phyloP scores from a whole-genome alignment of 352 stramenopile genomes.

The Hyaloperonospora brassicae region DNA sequence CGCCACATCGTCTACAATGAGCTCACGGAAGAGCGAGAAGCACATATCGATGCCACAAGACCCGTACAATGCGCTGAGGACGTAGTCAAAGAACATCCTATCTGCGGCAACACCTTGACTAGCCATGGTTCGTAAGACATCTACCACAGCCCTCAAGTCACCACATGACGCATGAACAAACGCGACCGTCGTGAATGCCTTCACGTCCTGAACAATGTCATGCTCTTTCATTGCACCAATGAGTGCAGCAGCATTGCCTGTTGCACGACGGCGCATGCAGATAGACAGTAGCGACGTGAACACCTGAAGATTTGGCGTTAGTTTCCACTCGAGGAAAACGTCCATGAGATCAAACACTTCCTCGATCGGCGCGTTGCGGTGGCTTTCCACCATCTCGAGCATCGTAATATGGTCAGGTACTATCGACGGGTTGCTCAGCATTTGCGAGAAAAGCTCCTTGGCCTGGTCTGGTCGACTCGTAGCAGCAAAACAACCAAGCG shows the following conservation, averaged over 20 bases:
- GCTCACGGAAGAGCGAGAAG: conserved; percentile 55
- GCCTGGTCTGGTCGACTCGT: conserved; percentile 40
- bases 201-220: conserved; percentile 40
- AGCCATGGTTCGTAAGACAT: conserved; percentile 42
- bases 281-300: conserved; percentile 66
- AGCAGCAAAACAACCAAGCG: conserved; percentile 55
- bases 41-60: conserved; percentile 64
- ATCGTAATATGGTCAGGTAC: conserved; percentile 65
- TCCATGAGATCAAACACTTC: conserved; percentile 70
- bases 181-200: conserved; percentile 55
- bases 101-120: conserved; percentile 31
- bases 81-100: conserved; percentile 53
- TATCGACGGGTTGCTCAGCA: conserved; percentile 50
- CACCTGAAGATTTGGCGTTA: conserved; percentile 58
- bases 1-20: conserved; percentile 29
- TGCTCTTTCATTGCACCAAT: conserved; percentile 46
- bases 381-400: conserved; percentile 67
- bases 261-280: conserved; percentile 49
- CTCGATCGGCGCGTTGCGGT: conserved; percentile 45
- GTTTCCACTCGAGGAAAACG: conserved; percentile 46
- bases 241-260: conserved; percentile 50
- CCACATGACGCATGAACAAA: conserved; percentile 57
- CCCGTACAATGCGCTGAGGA: conserved; percentile 47
- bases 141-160: conserved; percentile 40
- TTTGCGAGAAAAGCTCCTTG: conserved; percentile 54